These are phyloP conservation scores for Basipetospora sp. DNA, from an alignment of 2,329 filamentous ascomycete species.

Conservation along the genomic window DNA sequence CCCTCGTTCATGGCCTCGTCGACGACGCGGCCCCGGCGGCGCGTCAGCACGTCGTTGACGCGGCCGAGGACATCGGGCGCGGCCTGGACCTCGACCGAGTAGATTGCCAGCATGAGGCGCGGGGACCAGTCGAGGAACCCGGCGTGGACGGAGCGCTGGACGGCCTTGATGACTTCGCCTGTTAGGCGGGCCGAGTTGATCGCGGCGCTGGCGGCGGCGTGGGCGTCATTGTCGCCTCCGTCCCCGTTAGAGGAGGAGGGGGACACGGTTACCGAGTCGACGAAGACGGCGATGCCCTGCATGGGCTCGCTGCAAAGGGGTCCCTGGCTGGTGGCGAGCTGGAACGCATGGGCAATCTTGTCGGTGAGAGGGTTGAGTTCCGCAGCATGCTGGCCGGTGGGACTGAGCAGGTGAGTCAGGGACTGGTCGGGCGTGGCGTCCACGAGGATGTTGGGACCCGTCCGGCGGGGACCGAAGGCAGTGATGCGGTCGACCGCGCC, in stretches of 20 bases:
- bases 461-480: slow-evolving; percentile 76
- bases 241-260: too few species aligned
- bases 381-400: slow-evolving; percentile 16
- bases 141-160: slow-evolving; percentile 66
- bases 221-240: slow-evolving; percentile 30
- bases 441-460: slow-evolving; percentile 78
- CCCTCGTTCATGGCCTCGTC: slow-evolving; percentile 88
- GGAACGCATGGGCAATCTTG: slow-evolving; percentile 87
- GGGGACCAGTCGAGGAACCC: slow-evolving; percentile 94
- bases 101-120: slow-evolving; percentile 92
- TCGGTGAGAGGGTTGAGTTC: slow-evolving; percentile 40
- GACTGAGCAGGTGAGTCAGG: slow-evolving; percentile 54
- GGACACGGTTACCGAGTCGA: slow-evolving; percentile 61
- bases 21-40: slow-evolving; percentile 75
- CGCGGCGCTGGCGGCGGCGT: slow-evolving; percentile 16
- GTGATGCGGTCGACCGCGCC: slow-evolving; percentile 64
- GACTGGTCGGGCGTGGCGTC: slow-evolving; percentile 60
- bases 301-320: slow-evolving; percentile 86
- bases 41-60: slow-evolving; percentile 95
- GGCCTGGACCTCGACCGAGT: slow-evolving; percentile 92
- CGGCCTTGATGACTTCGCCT: slow-evolving; percentile 81
- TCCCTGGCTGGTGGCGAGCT: slow-evolving; percentile 75
- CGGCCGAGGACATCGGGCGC: slow-evolving; percentile 87
- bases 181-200: slow-evolving; percentile 68
- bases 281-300: slow-evolving; percentile 79